These are phyloP conservation scores for Termitomyces sp. DNA, from an alignment of 768 basidiomycete species.

Conservation along the genomic window DNA sequence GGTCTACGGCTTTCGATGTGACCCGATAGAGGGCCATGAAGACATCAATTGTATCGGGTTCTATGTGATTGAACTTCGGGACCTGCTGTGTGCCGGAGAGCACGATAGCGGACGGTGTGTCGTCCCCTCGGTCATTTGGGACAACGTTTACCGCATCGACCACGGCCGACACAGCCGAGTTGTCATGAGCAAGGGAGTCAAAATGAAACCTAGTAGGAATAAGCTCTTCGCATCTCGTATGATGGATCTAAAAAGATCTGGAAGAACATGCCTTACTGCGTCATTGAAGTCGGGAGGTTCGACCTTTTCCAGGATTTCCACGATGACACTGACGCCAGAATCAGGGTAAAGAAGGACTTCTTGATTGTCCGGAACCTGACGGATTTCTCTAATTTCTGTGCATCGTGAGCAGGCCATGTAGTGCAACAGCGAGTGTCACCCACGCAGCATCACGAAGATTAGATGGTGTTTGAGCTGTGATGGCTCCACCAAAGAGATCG, in stretches of 20 bases:
- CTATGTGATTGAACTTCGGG: slow-evolving; percentile 67
- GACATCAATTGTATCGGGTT: slow-evolving; percentile 69
- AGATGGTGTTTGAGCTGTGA: slow-evolving; percentile 54
- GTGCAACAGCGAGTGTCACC: slow-evolving; percentile 23
- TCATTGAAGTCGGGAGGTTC: slow-evolving; percentile 48
- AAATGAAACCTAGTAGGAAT: slow-evolving; percentile 76
- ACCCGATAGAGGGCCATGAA: slow-evolving; percentile 82
- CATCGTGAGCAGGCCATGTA: not conserved
- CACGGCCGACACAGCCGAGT: slow-evolving; percentile 53
- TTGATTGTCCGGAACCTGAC: slow-evolving; percentile 92
- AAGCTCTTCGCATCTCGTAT: not conserved
- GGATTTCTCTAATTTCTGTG: slow-evolving; percentile 36
- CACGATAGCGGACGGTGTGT: slow-evolving; percentile 56
- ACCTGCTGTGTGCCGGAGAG: slow-evolving; percentile 71
- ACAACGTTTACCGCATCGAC: slow-evolving; percentile 41
- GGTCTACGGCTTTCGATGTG: slow-evolving; percentile 64
- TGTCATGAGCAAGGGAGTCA: slow-evolving; percentile 87
- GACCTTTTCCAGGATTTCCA: slow-evolving; percentile 83
- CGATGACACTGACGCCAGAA: slow-evolving; percentile 69
- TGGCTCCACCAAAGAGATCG: slow-evolving; percentile 85
- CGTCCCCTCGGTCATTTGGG: slow-evolving; percentile 39
- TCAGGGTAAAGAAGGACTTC: slow-evolving; percentile 82
- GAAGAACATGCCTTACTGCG: slow-evolving; percentile 51
- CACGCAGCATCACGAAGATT: slow-evolving; percentile 84
- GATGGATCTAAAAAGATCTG: not conserved